Evolutionary conservation across 2,329 filamentous ascomycete species (phyloP).

Genomic region (Exophiala viscosa): DNA sequence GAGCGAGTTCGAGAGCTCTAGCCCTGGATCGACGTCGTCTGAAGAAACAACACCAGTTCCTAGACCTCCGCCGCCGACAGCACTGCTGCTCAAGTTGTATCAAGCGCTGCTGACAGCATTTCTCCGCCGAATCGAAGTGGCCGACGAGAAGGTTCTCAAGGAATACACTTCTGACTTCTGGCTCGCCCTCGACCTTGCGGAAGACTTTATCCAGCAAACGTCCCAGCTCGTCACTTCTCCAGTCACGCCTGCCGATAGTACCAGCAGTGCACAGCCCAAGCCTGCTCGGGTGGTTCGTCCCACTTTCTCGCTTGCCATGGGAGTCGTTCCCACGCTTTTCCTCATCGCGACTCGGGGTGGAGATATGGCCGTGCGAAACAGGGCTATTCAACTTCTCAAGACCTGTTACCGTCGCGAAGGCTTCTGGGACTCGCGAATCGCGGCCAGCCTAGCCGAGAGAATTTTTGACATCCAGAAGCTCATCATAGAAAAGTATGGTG

Average conservation of each 20-base stretch:
- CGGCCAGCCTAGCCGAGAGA: slow-evolving; percentile 9
- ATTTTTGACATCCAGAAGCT: slow-evolving; percentile 4
- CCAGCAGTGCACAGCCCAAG: not conserved
- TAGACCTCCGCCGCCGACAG: not conserved
- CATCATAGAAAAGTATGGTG: not conserved
- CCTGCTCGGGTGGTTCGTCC: slow-evolving; percentile 2
- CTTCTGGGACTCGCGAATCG: slow-evolving; percentile 56
- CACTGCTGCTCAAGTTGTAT: slow-evolving; percentile 5
- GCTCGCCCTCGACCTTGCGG: slow-evolving; percentile 5
- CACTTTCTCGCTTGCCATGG: slow-evolving; percentile 59
- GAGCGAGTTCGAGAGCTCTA: slow-evolving; percentile 3
- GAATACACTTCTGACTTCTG: slow-evolving; percentile 8
- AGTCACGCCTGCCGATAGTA: not conserved
- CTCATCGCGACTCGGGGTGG: slow-evolving; percentile 65
- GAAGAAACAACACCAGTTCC: not conserved
- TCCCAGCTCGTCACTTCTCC: slow-evolving; percentile 2
- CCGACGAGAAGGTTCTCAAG: slow-evolving; percentile 11
- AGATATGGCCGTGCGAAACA: slow-evolving; percentile 53
- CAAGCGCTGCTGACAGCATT: slow-evolving; percentile 5
- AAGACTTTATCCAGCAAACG: slow-evolving; percentile 15
- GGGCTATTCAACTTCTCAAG: slow-evolving; percentile 59
- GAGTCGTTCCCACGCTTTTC: slow-evolving; percentile 62
- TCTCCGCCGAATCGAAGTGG: slow-evolving; percentile 5
- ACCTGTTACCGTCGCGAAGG: slow-evolving; percentile 62
- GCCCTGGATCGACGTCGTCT: slow-evolving; percentile 2